A percentile compares a stretch with the other conserved stretches of the same genome.
These are phyloP conservation scores for Solanum hybrid DNA, from an alignment of 305 asterid species.

Conservation along the genomic window DNA sequence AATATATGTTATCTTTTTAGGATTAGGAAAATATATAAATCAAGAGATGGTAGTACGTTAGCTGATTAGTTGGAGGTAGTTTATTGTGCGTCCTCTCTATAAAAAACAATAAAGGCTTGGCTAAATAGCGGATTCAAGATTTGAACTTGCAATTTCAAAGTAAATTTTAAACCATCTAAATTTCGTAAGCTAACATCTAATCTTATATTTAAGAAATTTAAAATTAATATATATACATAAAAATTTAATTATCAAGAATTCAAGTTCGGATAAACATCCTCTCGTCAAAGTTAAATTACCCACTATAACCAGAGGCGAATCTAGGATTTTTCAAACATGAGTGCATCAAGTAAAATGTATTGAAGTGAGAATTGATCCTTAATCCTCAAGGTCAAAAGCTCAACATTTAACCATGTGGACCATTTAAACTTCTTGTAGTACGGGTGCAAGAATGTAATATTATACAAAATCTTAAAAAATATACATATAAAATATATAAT, in stretches of 20 bases:
- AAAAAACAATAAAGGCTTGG: background rate
- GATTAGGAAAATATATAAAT: background rate
- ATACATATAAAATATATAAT: no score
- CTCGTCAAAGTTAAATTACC: background rate
- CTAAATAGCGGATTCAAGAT: background rate
- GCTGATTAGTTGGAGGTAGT: background rate
- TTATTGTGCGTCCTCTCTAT: background rate
- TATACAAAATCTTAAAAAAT: no score
- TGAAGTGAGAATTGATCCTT: no score
- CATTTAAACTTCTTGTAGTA: no score
- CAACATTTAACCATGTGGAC: no score
- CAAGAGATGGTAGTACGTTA: background rate
- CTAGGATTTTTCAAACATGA: no score
- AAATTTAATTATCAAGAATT: no score
- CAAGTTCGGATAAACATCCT: background rate
- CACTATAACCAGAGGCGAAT: no score
- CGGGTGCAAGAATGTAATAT: no score
- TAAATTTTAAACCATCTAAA: background rate
- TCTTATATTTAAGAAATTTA: background rate
- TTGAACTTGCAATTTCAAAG: background rate
- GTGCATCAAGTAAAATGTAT: no score
- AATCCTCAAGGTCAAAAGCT: no score
- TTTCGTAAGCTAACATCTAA: background rate
- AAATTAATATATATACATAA: background rate
- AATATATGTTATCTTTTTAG: background rate